Percentiles rank a stretch among this genome's conserved stretches.
Evolutionary conservation across 768 basidiomycete genomes (phyloP).

Genomic region (Tricholoma matsutake): DNA sequence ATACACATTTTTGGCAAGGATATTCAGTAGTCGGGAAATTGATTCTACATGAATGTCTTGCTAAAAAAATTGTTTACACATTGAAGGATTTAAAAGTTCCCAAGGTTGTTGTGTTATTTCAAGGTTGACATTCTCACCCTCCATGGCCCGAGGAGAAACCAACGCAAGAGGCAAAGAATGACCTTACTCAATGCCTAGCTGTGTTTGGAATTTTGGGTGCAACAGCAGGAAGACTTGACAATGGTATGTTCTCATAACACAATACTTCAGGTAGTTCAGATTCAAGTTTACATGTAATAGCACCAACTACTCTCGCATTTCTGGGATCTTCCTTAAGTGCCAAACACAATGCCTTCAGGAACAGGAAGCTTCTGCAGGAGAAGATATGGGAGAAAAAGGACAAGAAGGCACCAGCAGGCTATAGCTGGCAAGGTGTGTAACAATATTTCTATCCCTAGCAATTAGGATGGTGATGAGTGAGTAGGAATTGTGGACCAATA

Average conservation of each 20-base stretch:
- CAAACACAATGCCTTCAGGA: conserved; percentile 1
- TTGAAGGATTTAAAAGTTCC: neutral
- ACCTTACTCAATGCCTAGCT: neutral
- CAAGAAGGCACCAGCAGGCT: neutral
- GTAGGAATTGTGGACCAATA: neutral
- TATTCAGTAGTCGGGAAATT: neutral
- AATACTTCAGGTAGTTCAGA: neutral
- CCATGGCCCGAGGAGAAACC: conserved; percentile 4
- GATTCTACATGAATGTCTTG: neutral
- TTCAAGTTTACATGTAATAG: neutral
- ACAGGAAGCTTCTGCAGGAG: neutral
- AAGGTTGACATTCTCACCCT: neutral
- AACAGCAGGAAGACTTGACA: neutral
- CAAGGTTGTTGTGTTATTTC: neutral
- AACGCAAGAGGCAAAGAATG: neutral
- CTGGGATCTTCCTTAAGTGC: neutral
- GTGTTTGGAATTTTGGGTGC: neutral
- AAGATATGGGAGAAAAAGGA: neutral
- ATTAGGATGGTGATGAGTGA: too few species aligned
- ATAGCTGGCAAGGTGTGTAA: neutral
- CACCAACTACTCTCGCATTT: neutral
- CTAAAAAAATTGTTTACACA: conserved; percentile 1
- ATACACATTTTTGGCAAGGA: neutral
- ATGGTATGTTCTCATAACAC: neutral
- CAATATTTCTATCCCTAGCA: neutral